Conservation (phyloP, 495 filamentous ascomycete species). For the Daldinia vernicosa region DNA sequence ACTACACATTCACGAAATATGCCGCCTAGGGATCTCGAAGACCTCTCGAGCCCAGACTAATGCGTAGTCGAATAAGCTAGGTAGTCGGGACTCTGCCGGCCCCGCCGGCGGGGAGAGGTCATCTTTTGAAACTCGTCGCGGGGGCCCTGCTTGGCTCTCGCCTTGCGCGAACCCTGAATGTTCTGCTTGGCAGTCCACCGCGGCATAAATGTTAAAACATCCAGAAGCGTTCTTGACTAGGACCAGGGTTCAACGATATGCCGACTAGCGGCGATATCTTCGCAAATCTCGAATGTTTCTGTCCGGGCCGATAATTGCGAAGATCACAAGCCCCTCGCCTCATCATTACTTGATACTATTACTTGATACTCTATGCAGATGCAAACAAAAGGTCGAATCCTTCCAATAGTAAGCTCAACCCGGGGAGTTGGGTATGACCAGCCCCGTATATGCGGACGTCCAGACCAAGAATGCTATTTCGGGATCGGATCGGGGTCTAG, state of each 20-base stretch:
- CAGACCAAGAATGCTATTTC: slow-evolving; percentile 26
- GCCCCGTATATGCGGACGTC: slow-evolving; percentile 18
- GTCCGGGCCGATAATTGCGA: slow-evolving; percentile 8
- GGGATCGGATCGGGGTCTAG: slow-evolving; percentile 8
- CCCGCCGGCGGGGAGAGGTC: slow-evolving; percentile 33
- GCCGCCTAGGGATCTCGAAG: neutral
- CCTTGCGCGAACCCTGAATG: slow-evolving; percentile 11
- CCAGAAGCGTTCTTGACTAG: slow-evolving; percentile 36
- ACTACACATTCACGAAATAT: slow-evolving; percentile 1
- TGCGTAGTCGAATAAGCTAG: slow-evolving; percentile 20
- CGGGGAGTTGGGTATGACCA: slow-evolving; percentile 19
- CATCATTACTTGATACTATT: slow-evolving; percentile 19
- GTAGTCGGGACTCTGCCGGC: slow-evolving; percentile 30
- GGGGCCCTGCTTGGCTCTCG: slow-evolving; percentile 34
- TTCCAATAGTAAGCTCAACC: slow-evolving; percentile 36
- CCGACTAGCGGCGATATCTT: slow-evolving; percentile 23
- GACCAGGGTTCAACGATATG: slow-evolving; percentile 25
- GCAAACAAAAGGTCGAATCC: slow-evolving; percentile 24
- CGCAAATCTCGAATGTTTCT: slow-evolving; percentile 26
- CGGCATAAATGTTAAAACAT: slow-evolving; percentile 29
- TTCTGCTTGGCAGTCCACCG: slow-evolving; percentile 22
- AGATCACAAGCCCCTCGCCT: slow-evolving; percentile 19
- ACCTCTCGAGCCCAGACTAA: slow-evolving; percentile 25
- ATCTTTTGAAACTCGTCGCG: slow-evolving; percentile 37
- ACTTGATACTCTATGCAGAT: slow-evolving; percentile 22